A percentile compares a stretch with the other conserved stretches of the same genome.
phyloP scores from a whole-genome alignment of 2,329 filamentous ascomycete species.

The Venturia effusa region DNA sequence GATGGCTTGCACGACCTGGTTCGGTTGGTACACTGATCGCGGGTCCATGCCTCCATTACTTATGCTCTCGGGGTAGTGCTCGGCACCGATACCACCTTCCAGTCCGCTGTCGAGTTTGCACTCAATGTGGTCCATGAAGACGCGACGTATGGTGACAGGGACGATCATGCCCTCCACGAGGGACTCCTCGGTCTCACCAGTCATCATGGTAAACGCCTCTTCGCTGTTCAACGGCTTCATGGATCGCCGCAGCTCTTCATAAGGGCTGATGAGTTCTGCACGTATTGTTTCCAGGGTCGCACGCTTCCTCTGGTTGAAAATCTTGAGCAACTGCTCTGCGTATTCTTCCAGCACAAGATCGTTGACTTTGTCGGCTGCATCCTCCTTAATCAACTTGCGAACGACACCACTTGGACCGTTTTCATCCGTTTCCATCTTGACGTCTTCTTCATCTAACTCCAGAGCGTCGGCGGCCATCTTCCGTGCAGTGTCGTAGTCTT shows the following conservation, averaged over 20 bases:
- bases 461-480: slow-evolving; percentile 98
- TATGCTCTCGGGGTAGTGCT: slow-evolving; percentile 66
- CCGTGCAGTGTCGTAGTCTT: slow-evolving; percentile 94
- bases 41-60: slow-evolving; percentile 38
- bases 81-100: slow-evolving; percentile 74
- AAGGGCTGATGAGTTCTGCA: slow-evolving; percentile 82
- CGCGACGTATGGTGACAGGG: slow-evolving; percentile 75
- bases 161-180: slow-evolving; percentile 86
- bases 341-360: slow-evolving; percentile 95
- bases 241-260: slow-evolving; percentile 81
- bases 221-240: slow-evolving; percentile 61
- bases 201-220: slow-evolving; percentile 92
- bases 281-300: slow-evolving; percentile 94
- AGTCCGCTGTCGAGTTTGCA: slow-evolving; percentile 90
- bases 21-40: not conserved
- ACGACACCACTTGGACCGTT: slow-evolving; percentile 85
- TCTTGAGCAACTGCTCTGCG: slow-evolving; percentile 84
- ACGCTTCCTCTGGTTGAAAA: slow-evolving; percentile 88
- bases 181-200: slow-evolving; percentile 79
- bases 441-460: slow-evolving; percentile 93
- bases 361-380: slow-evolving; percentile 89
- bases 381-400: slow-evolving; percentile 86
- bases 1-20: slow-evolving; percentile 7
- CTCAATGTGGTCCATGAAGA: slow-evolving; percentile 87
- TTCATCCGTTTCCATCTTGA: slow-evolving; percentile 87